Evolutionary conservation across 2,329 filamentous ascomycete species (phyloP), one percentile per base, ranked within the genome.

Genomic region (Neonectria punicea): DNA sequence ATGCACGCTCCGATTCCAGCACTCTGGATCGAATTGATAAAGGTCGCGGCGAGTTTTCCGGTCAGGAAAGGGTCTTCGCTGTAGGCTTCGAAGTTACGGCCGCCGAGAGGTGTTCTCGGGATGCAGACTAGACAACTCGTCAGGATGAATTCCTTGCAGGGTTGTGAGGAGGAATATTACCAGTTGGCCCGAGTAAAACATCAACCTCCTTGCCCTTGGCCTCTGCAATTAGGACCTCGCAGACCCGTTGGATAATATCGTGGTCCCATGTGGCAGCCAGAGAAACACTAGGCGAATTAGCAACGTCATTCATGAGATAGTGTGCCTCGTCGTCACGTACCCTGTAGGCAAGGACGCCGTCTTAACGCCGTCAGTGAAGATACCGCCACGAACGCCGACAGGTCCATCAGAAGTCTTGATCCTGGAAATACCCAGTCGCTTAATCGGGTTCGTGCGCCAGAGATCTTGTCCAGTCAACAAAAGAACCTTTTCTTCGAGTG

Each of bases 51-150:
- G 22, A 79, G 73, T 13, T 78, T 75, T 14, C 79, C 79, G 8
- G 79, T 75, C 2, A 82, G 72, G 16, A 79, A 75, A 16, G 80
- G 80, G 67, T 82, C 80, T 65, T 82, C 76, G n/a, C 75, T 78
- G 57, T 79, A 77, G 36, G 76, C 77, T 65, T 82, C 79, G 53
- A 81, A 81, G 20, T 79, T 79, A 46, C 80, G 74, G 46, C 80
- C 80, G 13, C 80, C 79, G 1, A 81, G 73, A 0, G 80, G 80
- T 32, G 76, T 65, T 20, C 61, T 47, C 1, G 61, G 61, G 2
- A 70, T 59, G 16, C 68, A 67, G 1, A 69, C 58, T 55, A 2
- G n/a, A 34, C 5, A 28, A 3, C 11, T 55, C 7, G 20, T 6
- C 30, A 46, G 16, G 25, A n/a, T 20, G 6, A 13, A 13, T 2